phyloP scores from a whole-genome alignment of 768 basidiomycete genomes.

The Antrodiella citrinella region DNA sequence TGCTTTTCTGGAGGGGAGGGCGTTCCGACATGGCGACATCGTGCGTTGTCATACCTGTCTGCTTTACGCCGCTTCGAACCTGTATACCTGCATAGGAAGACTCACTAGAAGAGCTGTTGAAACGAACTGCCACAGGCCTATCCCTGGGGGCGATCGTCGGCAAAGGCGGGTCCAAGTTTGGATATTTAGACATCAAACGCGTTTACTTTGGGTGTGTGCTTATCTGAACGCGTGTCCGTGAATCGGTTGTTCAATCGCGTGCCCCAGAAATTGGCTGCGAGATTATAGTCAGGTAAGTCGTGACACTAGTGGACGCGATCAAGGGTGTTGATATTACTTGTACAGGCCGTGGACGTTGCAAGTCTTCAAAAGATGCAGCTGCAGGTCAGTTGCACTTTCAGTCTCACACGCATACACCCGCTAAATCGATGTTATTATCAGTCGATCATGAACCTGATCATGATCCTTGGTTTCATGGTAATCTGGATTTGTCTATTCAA shows the following conservation, averaged over 20 bases:
- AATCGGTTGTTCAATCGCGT: neutral
- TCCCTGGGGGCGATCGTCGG: slow-evolving; percentile 47
- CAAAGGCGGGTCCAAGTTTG: slow-evolving; percentile 59
- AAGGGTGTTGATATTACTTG: no score
- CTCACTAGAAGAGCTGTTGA: slow-evolving; percentile 49
- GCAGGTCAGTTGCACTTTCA: slow-evolving; percentile 37
- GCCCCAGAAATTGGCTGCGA: slow-evolving; percentile 70
- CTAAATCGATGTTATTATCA: slow-evolving; percentile 19
- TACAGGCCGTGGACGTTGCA: slow-evolving; percentile 76
- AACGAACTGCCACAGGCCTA: slow-evolving; percentile 50
- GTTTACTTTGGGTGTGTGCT: slow-evolving; percentile 75
- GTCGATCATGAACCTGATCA: slow-evolving; percentile 83
- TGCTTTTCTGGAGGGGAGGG: slow-evolving; percentile 80
- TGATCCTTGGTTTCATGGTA: slow-evolving; percentile 88
- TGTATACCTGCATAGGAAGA: slow-evolving; percentile 60
- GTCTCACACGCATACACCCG: neutral
- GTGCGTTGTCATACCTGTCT: no score
- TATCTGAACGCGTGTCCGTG: no score
- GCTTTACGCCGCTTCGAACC: slow-evolving; percentile 15
- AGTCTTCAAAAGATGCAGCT: slow-evolving; percentile 64
- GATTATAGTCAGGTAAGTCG: slow-evolving; percentile 69
- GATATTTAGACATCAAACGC: slow-evolving; percentile 73
- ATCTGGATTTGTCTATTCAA: slow-evolving; percentile 9
- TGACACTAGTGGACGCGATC: no score
- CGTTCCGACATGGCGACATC: slow-evolving; percentile 88